These are phyloP conservation scores for Epichloe coenophiala DNA, from an alignment of 2,329 filamentous ascomycete species.

Conservation along the genomic window DNA sequence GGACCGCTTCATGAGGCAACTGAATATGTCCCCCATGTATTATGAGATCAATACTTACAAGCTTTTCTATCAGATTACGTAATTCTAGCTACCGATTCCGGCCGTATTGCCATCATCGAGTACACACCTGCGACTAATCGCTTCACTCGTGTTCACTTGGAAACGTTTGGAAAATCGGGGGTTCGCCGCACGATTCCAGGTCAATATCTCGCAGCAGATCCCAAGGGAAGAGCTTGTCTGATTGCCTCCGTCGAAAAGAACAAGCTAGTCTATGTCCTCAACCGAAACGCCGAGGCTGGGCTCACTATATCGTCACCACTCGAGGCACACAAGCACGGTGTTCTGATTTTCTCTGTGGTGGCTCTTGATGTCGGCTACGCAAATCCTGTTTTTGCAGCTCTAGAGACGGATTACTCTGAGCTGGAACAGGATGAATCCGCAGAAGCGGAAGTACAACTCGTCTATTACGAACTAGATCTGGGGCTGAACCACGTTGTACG, in stretches of 20 bases:
- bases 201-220: slow-evolving; percentile 88
- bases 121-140: slow-evolving; percentile 80
- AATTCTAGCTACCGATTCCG: slow-evolving; percentile 88
- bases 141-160: slow-evolving; percentile 80
- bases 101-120: slow-evolving; percentile 85
- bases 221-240: slow-evolving; percentile 87
- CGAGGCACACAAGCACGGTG: slow-evolving; percentile 87
- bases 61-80: slow-evolving; percentile 61
- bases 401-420: slow-evolving; percentile 88
- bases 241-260: slow-evolving; percentile 96
- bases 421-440: slow-evolving; percentile 83
- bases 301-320: slow-evolving; percentile 94
- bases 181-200: slow-evolving; percentile 86
- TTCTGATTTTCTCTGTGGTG: slow-evolving; percentile 75
- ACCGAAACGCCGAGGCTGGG: slow-evolving; percentile 86
- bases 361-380: slow-evolving; percentile 92
- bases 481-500: slow-evolving; percentile 94
- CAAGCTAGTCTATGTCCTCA: slow-evolving; percentile 96
- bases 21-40: background rate
- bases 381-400: slow-evolving; percentile 86
- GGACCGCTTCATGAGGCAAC: background rate
- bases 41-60: background rate
- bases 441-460: slow-evolving; percentile 76
- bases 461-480: slow-evolving; percentile 95
- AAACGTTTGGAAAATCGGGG: slow-evolving; percentile 96